phyloP scores from a whole-genome alignment of 495 filamentous ascomycete genomes.

The Bombardia bombarda region DNA sequence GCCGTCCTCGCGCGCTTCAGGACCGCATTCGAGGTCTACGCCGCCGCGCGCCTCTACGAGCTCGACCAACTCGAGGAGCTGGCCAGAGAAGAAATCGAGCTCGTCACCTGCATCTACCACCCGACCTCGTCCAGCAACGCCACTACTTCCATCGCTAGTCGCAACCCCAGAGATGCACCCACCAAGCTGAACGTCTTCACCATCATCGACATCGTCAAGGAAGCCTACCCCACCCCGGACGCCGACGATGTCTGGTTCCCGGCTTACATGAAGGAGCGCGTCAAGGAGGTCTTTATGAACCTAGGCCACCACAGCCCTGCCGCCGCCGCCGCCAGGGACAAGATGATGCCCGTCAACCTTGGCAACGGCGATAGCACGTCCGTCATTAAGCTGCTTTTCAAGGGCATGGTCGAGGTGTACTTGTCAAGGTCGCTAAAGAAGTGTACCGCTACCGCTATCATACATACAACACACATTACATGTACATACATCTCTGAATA shows the following conservation, averaged over 20 bases:
- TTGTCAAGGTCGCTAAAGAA: too few species aligned
- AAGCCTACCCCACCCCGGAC: slow-evolving; percentile 4
- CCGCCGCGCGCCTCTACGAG: slow-evolving; percentile 3
- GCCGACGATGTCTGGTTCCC: slow-evolving; percentile 16
- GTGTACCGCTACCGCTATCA: too few species aligned
- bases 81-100: slow-evolving; percentile 9
- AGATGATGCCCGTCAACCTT: background rate
- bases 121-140: too few species aligned
- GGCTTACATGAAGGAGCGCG: slow-evolving; percentile 7
- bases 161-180: too few species aligned
- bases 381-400: slow-evolving; percentile 5
- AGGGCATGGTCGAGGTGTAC: slow-evolving; percentile 6
- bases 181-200: slow-evolving; percentile 6
- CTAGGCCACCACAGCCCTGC: too few species aligned
- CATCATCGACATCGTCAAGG: slow-evolving; percentile 13
- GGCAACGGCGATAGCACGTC: slow-evolving; percentile 1
- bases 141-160: too few species aligned
- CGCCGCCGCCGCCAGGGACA: background rate
- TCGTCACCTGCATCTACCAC: too few species aligned
- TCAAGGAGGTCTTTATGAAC: slow-evolving; percentile 10
- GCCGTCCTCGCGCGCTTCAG: background rate
- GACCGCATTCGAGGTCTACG: slow-evolving; percentile 10
- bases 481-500: too few species aligned
- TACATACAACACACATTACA: too few species aligned
- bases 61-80: slow-evolving; percentile 10